Base-by-base conservation (phyloP, 345 rosid genomes). In the Hibiscus syriacus region DNA sequence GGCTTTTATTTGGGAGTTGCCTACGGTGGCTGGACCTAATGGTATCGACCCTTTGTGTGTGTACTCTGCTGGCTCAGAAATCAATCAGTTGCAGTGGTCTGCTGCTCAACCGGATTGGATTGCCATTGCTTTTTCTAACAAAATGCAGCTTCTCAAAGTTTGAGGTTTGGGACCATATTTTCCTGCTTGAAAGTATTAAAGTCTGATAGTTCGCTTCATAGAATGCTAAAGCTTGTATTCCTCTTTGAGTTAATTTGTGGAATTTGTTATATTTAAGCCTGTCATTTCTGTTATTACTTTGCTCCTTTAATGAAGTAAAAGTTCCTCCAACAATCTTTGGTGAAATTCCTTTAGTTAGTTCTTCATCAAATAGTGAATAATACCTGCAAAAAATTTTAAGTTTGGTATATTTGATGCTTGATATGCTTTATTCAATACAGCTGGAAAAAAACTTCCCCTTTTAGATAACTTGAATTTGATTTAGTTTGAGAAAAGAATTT, bases 51-150 rank as follows among this genome's bases (percentile, higher is more conserved):
- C 99, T 1, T 80, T 89, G 82, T 87, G 95, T 23, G 78, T 91
- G 86, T 94, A 84, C 77, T 81, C 90, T 1, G 91, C 99, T 67
- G 79, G 84, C 22, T 84, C 87, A 6, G 99, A 94, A 77, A 89
- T 94, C 27, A 94, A 91, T 45, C 97, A 94, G 85, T 77, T 94
- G 71, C 96, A 89, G 80, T 94, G 99, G 99, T 89, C 95, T 10
- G 74, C 85, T 1, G 79, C 95, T 0, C 81, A 73, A 73, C 96
- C 98, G 48, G 96, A 94, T 76, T 91, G 99, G 99, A 87, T 94
- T 75, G 89, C 92, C 4, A 77, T 94, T 66, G 94, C 95, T 0
- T 94, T 89, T 62, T 72, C 92, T 2, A 86, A 83, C 74, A 91
- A 91, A 80, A 72, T 91, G 96, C 98, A 91, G 87, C 86, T 94